phyloP scores from a whole-genome alignment of 331 rosid genomes.

The Quercus lobata region DNA sequence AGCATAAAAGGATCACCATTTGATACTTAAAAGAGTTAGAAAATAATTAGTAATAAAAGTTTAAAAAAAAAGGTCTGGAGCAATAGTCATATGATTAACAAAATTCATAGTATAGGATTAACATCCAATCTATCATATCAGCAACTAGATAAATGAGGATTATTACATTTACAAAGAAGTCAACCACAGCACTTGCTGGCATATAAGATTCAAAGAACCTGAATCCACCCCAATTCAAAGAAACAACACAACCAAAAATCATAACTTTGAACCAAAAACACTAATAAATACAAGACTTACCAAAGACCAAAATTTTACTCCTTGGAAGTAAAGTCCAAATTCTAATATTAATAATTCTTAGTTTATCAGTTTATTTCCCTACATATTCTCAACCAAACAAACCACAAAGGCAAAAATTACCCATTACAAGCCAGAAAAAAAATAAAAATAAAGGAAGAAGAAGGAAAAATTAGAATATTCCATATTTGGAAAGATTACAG shows the following conservation, averaged over 20 bases:
- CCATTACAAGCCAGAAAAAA: not conserved
- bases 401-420: not conserved
- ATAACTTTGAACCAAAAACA: slow-evolving; percentile 16
- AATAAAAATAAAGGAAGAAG: no score
- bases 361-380: not conserved
- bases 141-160: not conserved
- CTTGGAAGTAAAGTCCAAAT: not conserved
- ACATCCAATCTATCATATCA: not conserved
- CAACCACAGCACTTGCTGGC: not conserved
- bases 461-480: not conserved
- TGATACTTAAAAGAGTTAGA: not conserved
- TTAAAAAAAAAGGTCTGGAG: not conserved
- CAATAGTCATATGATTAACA: not conserved
- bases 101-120: not conserved
- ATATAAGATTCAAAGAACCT: not conserved
- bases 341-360: not conserved
- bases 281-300: not conserved
- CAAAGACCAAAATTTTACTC: slow-evolving; percentile 4
- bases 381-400: not conserved
- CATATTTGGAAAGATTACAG: not conserved
- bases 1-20: not conserved
- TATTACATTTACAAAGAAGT: not conserved
- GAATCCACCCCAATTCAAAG: slow-evolving; percentile 9
- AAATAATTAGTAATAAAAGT: not conserved
- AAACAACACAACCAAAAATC: slow-evolving; percentile 30